Evolutionary conservation across 2,329 filamentous ascomycete genomes (phyloP).

Genomic region (Aspergillus calidoustus): DNA sequence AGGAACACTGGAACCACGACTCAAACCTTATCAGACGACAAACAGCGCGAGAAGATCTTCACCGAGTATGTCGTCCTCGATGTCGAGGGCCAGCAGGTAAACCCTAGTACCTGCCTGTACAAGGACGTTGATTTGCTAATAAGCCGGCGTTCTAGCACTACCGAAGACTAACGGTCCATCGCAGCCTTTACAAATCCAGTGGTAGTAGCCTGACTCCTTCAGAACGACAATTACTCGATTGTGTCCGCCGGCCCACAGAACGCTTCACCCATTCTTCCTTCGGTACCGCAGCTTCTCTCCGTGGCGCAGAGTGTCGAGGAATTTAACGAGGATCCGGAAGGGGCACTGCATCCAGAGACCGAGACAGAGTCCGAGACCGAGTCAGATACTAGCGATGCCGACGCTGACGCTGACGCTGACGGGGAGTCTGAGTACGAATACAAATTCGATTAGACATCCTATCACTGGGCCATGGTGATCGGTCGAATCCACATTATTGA

Average conservation of each 20-base stretch:
- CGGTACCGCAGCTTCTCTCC: background rate
- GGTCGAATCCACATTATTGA: slow-evolving; percentile 1
- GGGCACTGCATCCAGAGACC: background rate
- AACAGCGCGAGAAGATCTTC: slow-evolving; percentile 4
- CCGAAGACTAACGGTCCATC: background rate
- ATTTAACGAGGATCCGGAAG: background rate
- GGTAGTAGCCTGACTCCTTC: background rate
- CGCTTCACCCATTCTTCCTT: background rate
- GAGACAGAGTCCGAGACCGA: background rate
- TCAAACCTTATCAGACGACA: background rate
- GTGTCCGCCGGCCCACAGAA: background rate
- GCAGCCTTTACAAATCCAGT: background rate
- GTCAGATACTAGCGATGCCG: too few relatives aligned
- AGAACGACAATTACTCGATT: background rate
- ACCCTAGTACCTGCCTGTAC: background rate
- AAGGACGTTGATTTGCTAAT: too few relatives aligned
- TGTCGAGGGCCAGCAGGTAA: background rate
- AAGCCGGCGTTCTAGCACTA: background rate
- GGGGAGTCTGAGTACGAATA: background rate
- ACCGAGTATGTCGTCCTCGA: background rate
- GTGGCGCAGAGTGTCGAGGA: background rate
- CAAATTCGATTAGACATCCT: background rate
- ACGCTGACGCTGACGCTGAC: too few relatives aligned
- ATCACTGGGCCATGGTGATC: background rate
- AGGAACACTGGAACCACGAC: background rate